Conservation (phyloP, 2,329 filamentous ascomycete genomes). For the Sclerotinia glacialis region DNA sequence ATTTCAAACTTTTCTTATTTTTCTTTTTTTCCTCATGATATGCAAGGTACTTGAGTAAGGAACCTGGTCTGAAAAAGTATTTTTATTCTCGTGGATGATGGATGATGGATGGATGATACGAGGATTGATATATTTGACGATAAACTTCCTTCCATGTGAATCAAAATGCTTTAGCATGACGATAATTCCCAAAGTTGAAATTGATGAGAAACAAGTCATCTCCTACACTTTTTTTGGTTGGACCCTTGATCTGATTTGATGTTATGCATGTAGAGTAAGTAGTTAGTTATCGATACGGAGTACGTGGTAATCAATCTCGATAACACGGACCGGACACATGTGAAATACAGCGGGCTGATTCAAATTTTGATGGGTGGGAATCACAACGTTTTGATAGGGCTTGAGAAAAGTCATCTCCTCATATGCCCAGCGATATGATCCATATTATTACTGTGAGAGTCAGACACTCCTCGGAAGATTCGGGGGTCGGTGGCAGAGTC, state of each 20-base stretch:
- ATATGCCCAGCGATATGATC: too few relatives aligned
- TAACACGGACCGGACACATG: slow-evolving; percentile 6
- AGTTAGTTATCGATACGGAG: not conserved
- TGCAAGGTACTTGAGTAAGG: not conserved
- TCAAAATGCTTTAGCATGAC: not conserved
- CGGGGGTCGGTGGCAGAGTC: too few relatives aligned
- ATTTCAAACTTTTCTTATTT: not conserved
- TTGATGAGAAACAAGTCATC: slow-evolving; percentile 9
- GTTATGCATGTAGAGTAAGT: too few relatives aligned
- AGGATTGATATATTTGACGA: not conserved
- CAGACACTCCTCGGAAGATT: not conserved
- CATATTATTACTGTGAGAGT: too few relatives aligned
- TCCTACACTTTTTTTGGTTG: not conserved
- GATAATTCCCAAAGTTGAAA: not conserved
- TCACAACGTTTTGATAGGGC: slow-evolving; percentile 4
- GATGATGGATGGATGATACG: slow-evolving; percentile 7
- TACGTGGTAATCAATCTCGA: not conserved
- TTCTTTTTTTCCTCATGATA: not conserved
- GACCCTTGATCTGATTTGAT: not conserved
- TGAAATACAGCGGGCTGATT: not conserved
- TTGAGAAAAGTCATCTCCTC: not conserved
- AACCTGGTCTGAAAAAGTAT: not conserved
- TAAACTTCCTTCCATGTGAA: not conserved
- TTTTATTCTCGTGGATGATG: slow-evolving; percentile 4
- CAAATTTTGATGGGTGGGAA: not conserved